Evolutionary conservation across 108 stramenopile genomes (phyloP).

Genomic region (Cyclotella kingstonii): DNA sequence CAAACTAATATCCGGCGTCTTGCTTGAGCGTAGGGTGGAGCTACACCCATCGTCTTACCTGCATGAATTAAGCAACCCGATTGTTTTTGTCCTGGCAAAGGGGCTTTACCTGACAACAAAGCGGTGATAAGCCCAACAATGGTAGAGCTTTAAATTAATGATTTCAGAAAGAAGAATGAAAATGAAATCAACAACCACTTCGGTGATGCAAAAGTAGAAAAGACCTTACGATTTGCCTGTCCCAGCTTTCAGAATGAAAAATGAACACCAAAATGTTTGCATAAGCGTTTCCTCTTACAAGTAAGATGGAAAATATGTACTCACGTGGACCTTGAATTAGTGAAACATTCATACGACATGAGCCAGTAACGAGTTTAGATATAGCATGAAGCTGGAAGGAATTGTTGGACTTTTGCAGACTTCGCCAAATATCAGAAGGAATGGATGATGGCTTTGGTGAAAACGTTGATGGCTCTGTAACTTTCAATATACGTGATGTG

Average conservation of each 20-base stretch:
- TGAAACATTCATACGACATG: constrained; percentile 4
- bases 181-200: not conserved
- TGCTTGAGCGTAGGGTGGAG: constrained; percentile 12
- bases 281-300: not conserved
- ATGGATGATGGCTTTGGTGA: constrained; percentile 10
- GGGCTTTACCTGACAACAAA: constrained; percentile 48
- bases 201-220: not conserved
- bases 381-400: constrained; percentile 11
- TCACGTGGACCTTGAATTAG: constrained; percentile 21
- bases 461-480: not conserved
- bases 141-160: constrained; percentile 27
- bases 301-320: not conserved
- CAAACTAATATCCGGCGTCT: constrained; percentile 55
- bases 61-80: constrained; percentile 36
- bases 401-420: constrained; percentile 15
- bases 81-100: constrained; percentile 29
- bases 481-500: constrained; percentile 1
- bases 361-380: constrained; percentile 10
- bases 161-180: not conserved
- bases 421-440: constrained; percentile 19
- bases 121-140: constrained; percentile 66
- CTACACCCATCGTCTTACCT: constrained; percentile 37
- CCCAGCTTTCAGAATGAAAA: constrained; percentile 2
- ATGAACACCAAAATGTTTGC: not conserved
- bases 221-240: constrained; percentile 14